phyloP scores from a whole-genome alignment of 352 stramenopile species.

The Pythium oligandrum region DNA sequence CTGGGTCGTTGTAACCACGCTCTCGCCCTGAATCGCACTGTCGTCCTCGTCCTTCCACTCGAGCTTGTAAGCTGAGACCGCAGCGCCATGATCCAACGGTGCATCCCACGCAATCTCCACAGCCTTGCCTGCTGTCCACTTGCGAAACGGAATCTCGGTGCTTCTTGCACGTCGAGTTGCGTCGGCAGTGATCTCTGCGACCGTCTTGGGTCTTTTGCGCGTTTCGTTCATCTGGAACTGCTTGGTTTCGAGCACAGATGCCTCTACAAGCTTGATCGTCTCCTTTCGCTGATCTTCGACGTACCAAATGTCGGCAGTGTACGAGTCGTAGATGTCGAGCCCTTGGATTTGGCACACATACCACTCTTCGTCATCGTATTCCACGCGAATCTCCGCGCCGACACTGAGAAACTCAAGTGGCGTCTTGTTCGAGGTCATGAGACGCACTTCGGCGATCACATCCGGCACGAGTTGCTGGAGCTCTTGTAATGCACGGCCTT shows the following conservation, averaged over 20 bases:
- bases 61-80: constrained; percentile 59
- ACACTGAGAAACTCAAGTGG: constrained; percentile 62
- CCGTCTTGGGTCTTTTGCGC: constrained; percentile 19
- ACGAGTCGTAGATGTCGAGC: constrained; percentile 54
- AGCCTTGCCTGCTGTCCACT: constrained; percentile 63
- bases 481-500: constrained; percentile 39
- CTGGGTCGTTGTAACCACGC: constrained; percentile 10
- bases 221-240: constrained; percentile 18
- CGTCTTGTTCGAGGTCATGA: constrained; percentile 43
- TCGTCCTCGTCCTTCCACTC: constrained; percentile 64
- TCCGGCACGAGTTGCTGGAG: constrained; percentile 69
- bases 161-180: constrained; percentile 29
- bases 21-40: constrained; percentile 14
- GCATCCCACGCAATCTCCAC: constrained; percentile 68
- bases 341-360: constrained; percentile 56
- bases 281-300: constrained; percentile 57
- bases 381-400: constrained; percentile 53
- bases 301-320: constrained; percentile 59
- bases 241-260: constrained; percentile 20
- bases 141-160: constrained; percentile 52
- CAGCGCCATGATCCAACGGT: constrained; percentile 51
- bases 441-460: constrained; percentile 38
- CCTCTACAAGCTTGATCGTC: constrained; percentile 57
- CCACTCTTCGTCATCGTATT: constrained; percentile 70
- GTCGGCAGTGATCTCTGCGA: constrained; percentile 42